A percentile compares a stretch with the other conserved stretches of the same genome.
phyloP scores from a whole-genome alignment of 2,329 filamentous ascomycete genomes.

The Plectosphaerella sp. region DNA sequence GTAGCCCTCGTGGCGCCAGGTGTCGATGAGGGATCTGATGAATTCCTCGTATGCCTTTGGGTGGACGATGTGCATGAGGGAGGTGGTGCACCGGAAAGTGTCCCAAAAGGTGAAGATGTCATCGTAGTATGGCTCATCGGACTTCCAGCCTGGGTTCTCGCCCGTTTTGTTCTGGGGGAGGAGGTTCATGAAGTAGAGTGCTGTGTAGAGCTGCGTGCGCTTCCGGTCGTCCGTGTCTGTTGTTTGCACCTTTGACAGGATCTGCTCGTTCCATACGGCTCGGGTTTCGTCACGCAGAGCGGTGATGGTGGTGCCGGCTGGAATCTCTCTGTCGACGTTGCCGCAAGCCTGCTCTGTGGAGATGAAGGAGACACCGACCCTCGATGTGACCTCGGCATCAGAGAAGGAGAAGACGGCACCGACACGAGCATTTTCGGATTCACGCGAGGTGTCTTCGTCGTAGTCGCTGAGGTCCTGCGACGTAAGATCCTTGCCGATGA shows the following conservation, averaged over 20 bases:
- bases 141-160: conserved; percentile 64
- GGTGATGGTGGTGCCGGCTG: conserved; percentile 33
- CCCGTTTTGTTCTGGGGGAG: conserved; percentile 67
- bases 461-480: conserved; percentile 25
- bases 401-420: conserved; percentile 53
- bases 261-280: conserved; percentile 54
- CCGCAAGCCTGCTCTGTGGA: conserved; percentile 55
- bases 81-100: conserved; percentile 58
- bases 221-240: conserved; percentile 50
- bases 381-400: conserved; percentile 41
- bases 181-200: conserved; percentile 65
- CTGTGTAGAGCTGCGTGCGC: conserved; percentile 60
- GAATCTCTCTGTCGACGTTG: conserved; percentile 54
- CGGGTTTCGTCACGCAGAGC: conserved; percentile 42
- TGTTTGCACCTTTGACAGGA: conserved; percentile 61
- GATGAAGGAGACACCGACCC: conserved; percentile 66
- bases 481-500: conserved; percentile 28
- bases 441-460: conserved; percentile 22
- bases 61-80: conserved; percentile 62
- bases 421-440: conserved; percentile 32
- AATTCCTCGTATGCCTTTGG: conserved; percentile 60
- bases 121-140: conserved; percentile 64
- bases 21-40: conserved; percentile 63
- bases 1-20: conserved; percentile 61
- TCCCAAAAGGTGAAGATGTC: conserved; percentile 71